These are phyloP conservation scores for Tulasnella sp. DNA, from an alignment of 768 basidiomycete species.

Conservation along the genomic window DNA sequence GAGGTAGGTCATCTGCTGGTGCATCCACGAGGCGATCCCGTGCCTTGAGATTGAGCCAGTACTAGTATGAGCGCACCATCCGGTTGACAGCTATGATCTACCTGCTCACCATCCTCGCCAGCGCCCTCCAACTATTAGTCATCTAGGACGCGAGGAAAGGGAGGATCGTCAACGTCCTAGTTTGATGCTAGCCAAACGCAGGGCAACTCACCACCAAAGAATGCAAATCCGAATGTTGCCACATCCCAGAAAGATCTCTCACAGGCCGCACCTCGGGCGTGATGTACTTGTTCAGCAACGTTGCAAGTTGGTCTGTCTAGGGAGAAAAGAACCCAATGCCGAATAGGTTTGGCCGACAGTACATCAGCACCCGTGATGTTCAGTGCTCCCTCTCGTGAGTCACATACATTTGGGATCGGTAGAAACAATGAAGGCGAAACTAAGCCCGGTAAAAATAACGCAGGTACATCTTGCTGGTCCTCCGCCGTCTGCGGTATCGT, in stretches of 20 bases:
- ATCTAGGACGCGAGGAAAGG: slow-evolving; percentile 48
- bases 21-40: slow-evolving; percentile 69
- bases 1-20: slow-evolving; percentile 61
- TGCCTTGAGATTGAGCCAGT: slow-evolving; percentile 34
- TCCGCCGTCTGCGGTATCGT: not conserved
- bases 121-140: slow-evolving; percentile 82
- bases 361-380: slow-evolving; percentile 39
- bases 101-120: slow-evolving; percentile 62
- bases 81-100: not conserved
- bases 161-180: not conserved
- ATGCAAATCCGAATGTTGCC: slow-evolving; percentile 67
- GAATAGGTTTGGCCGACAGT: slow-evolving; percentile 29
- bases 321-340: slow-evolving; percentile 28
- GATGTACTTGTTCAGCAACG: slow-evolving; percentile 79
- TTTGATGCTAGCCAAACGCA: not conserved
- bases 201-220: slow-evolving; percentile 66
- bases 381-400: slow-evolving; percentile 52
- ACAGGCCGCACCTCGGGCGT: slow-evolving; percentile 66
- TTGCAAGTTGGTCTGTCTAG: slow-evolving; percentile 79
- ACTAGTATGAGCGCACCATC: too few relatives aligned
- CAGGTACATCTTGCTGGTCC: slow-evolving; percentile 21
- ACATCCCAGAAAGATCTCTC: slow-evolving; percentile 72
- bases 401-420: slow-evolving; percentile 76
- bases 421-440: slow-evolving; percentile 75
- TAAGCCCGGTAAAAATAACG: slow-evolving; percentile 62